phyloP scores from a whole-genome alignment of 2,329 filamentous ascomycete species.

The Lachnellula suecica region DNA sequence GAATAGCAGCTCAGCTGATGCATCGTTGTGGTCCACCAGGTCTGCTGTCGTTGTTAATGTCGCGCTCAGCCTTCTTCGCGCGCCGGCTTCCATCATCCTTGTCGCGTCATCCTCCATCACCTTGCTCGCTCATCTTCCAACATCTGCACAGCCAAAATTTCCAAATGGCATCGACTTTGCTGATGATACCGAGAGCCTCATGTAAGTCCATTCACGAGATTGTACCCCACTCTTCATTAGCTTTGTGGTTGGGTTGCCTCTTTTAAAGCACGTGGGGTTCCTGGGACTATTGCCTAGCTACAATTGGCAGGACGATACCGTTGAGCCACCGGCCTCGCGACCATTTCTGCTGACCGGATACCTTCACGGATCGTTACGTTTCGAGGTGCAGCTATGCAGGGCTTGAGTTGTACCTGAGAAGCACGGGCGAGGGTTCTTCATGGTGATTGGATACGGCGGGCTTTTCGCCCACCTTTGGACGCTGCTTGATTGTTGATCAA shows the following conservation, averaged over 20 bases:
- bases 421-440: conserved; percentile 8
- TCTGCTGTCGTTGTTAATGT: background rate
- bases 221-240: too few species aligned
- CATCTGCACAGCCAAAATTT: too few species aligned
- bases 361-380: conserved; percentile 2
- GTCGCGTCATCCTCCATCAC: background rate
- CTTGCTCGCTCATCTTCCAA: background rate
- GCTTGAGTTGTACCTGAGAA: conserved; percentile 1
- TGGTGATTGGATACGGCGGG: conserved; percentile 6
- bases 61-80: conserved; percentile 7
- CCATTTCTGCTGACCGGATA: background rate
- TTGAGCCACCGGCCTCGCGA: background rate
- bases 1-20: background rate
- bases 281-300: background rate
- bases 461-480: too few species aligned
- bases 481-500: too few species aligned
- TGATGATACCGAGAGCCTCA: too few species aligned
- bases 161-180: too few species aligned
- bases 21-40: background rate
- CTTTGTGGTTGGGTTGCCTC: too few species aligned
- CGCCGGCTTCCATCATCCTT: conserved; percentile 5
- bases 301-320: conserved; percentile 7
- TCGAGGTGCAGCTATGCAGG: background rate
- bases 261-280: too few species aligned
- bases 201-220: background rate